A percentile compares a stretch with the other conserved stretches of the same genome.
These are phyloP conservation scores for Colletotrichum viniferum DNA, from an alignment of 2,329 filamentous ascomycete genomes.

Conservation along the genomic window DNA sequence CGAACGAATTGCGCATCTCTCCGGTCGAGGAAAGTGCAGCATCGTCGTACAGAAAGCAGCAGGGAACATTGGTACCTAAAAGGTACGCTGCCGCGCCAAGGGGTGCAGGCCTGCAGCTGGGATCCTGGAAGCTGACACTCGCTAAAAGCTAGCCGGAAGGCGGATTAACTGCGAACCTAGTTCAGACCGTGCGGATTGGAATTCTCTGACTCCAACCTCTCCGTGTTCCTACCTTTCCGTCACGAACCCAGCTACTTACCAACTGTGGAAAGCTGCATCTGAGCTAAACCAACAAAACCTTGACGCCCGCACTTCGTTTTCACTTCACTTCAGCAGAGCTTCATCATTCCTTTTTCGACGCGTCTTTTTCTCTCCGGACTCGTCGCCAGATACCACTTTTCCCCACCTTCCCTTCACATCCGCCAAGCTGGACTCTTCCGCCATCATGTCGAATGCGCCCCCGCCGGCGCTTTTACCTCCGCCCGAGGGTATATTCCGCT, in stretches of 20 bases:
- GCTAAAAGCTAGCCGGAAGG: constrained; percentile 15
- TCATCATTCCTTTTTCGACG: constrained; percentile 18
- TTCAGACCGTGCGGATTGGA: constrained; percentile 29
- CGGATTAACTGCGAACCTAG: constrained; percentile 26
- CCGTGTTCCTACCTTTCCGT: constrained; percentile 11
- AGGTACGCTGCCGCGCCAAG: constrained; percentile 5
- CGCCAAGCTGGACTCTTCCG: constrained; percentile 26
- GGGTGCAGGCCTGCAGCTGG: background rate
- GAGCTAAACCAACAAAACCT: constrained; percentile 12
- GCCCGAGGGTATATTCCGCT: constrained; percentile 63
- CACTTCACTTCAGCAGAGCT: constrained; percentile 24
- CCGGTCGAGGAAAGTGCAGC: background rate
- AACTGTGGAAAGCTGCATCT: constrained; percentile 5
- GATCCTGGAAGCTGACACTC: constrained; percentile 18
- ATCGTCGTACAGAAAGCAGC: background rate
- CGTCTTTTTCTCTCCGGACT: constrained; percentile 10
- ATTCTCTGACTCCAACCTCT: constrained; percentile 27
- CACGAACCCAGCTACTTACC: background rate
- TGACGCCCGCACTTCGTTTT: constrained; percentile 19
- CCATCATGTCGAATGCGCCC: constrained; percentile 52
- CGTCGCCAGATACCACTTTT: constrained; percentile 13
- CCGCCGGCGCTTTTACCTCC: constrained; percentile 56
- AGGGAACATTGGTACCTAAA: background rate
- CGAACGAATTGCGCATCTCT: background rate
- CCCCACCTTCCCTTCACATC: constrained; percentile 29